Conservation (phyloP, 2,329 filamentous ascomycete species). For the Pezicula rhizophila region DNA sequence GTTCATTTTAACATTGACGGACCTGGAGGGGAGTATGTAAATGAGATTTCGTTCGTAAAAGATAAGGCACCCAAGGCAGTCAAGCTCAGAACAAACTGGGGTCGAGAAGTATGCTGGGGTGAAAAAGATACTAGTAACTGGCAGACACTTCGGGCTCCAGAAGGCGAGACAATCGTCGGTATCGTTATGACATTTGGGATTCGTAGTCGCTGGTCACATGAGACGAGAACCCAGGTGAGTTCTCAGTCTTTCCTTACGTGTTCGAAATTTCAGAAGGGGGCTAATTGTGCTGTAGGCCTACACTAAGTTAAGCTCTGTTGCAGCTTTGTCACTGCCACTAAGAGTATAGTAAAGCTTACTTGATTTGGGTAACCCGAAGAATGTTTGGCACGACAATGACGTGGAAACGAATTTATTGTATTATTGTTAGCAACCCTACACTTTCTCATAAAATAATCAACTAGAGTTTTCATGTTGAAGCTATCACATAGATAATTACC, state of each 20-base stretch:
- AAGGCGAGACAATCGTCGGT: constrained; percentile 2
- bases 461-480: too few species aligned
- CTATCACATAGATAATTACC: too few species aligned
- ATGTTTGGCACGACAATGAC: too few species aligned
- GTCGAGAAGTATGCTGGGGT: constrained; percentile 2
- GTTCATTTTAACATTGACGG: constrained; percentile 6
- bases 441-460: too few species aligned
- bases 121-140: neutral
- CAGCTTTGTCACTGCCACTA: constrained; percentile 1
- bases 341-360: neutral
- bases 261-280: too few species aligned
- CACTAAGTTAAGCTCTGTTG: neutral
- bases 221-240: constrained; percentile 1
- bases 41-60: neutral
- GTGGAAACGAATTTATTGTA: too few species aligned
- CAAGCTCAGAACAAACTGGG: constrained; percentile 5
- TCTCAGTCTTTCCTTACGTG: neutral
- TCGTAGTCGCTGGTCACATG: neutral
- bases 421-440: too few species aligned
- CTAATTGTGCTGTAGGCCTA: constrained; percentile 1
- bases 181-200: constrained; percentile 3
- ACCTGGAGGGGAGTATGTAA: constrained; percentile 3
- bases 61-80: neutral
- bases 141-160: neutral
- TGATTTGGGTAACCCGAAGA: too few species aligned